Evolutionary conservation across 2,329 filamentous ascomycete species (phyloP), one percentile per base, ranked within the genome.

Genomic region (Beauveria sp.): DNA sequence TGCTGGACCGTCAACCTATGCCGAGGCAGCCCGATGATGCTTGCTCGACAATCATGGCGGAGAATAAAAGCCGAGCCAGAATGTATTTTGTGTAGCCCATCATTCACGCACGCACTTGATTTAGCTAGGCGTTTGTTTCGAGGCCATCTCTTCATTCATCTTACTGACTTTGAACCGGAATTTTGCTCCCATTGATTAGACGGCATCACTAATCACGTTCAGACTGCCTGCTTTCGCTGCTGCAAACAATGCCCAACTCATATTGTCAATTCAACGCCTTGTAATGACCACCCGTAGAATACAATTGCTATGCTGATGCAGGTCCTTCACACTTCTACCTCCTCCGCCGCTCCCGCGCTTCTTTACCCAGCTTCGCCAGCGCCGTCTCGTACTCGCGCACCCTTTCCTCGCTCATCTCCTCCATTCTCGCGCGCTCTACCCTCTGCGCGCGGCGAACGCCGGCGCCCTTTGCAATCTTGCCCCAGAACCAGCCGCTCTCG

Each of bases 401-500:
- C 62, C 77, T 76, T 53, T 75, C 76, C 66, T 82, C 78, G 14
- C 66, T 67, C 67, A 84, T 84, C 65, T 77, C 75, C 8, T 74
- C 71, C 26, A 85, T 70, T 46, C 77, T 73, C 4, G 79, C 72
- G 62, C 82, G 75, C 64, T 79, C 78, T 24, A 86, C 79, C 67
- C 74, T 77, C 28, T 70, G 70, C 1, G 69, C 70, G 53, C 79
- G 75, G 60, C 75, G 73, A 16, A 84, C 71, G 8, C 84, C 77
- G 62, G 75, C 72, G 5, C 86, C 78, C 62, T 79, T 81, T 26
- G 86, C 89, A 64, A 98, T 87, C 67, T 90, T 89, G 63, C 89
- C 88, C 83, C 90, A 92, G 75, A 98, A 99, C 93, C 95, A 96
- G 50, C 89, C 84, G 24, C 87, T 92, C 75, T 99, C 93, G 3